Base-by-base conservation (phyloP, 148 eudicot genomes). In the Vaccinium corymbosum region DNA sequence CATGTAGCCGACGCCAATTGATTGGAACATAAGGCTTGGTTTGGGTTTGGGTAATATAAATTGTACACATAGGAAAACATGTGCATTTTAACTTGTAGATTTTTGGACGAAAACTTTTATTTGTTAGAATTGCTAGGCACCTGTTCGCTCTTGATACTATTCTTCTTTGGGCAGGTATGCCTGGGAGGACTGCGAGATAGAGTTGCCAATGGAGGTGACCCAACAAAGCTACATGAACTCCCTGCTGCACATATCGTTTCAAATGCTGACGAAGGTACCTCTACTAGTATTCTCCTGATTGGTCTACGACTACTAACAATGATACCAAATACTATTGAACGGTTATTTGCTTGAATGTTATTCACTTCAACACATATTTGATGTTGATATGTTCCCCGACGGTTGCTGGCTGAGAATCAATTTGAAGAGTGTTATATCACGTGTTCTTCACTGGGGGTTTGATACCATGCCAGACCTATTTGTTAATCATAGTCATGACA, bases 171-270 rank as follows among this genome's bases (percentile, higher is more conserved):
- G 80, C 86, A 94, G 98, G 17, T 80, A 17, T 92, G 97, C 87
- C 84, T 93, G 32, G 89, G 86, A 82, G 93, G 91, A 51, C 81
- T 97, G 79, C 90, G 92, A 80, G 95, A 97, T n/a, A 94, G 87
- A 89, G 90, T 97, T 85, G 91, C 95, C 14, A 85, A 89, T 84
- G 99, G 99, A 85, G 94, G 92, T 82, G 98, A 97, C 85, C 92
- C 90, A 48, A 88, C 94, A 57, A 94, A 93, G 85, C 90, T 91
- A 85, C 90, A 89, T 62, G 94, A 92, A 83, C 50, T 90, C 27
- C 83, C 85, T 82, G 80, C 62, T 85, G 89, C 87, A 81, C 85
- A 85, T 61, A 90, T 90, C 72, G 81, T 46, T 78, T 68, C 87
- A 35, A 55, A 76, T 71, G 83, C 89, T 64, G 87, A 88, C 50